Evolutionary conservation across 768 basidiomycete genomes (phyloP).

Genomic region (Panellus pusillus): DNA sequence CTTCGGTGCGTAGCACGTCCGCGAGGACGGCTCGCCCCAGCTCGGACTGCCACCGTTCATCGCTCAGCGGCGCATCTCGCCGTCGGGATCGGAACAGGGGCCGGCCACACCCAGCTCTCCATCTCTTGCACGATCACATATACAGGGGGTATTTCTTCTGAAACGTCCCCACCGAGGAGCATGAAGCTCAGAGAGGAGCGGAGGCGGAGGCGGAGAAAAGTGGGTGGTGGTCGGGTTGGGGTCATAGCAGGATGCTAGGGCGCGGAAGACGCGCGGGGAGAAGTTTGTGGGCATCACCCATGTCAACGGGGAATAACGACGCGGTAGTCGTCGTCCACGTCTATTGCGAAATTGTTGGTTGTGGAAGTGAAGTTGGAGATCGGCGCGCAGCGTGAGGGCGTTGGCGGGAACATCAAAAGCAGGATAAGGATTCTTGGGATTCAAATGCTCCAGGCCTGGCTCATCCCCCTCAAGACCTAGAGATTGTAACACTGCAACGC

Average conservation of each 20-base stretch:
- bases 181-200: background rate
- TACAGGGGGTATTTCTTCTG: background rate
- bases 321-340: slow-evolving; percentile 10
- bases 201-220: background rate
- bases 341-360: slow-evolving; percentile 8
- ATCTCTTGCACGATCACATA: background rate
- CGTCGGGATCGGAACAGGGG: background rate
- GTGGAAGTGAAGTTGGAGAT: slow-evolving; percentile 9
- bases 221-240: too few relatives aligned
- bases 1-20: too few relatives aligned
- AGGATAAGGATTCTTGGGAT: too few relatives aligned
- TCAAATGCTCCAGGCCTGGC: too few relatives aligned
- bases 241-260: too few relatives aligned
- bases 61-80: background rate
- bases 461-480: too few relatives aligned
- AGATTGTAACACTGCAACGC: too few relatives aligned
- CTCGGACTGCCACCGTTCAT: background rate
- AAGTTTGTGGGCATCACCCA: background rate
- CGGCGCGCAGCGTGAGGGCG: background rate
- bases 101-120: background rate
- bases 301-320: slow-evolving; percentile 3
- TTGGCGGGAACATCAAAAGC: too few relatives aligned
- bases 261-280: background rate
- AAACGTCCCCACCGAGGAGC: slow-evolving; percentile 1
- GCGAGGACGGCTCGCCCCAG: background rate